phyloP scores from a whole-genome alignment of 371 early-diverging fungal genomes.

The Batrachochytrium dendrobatidis region DNA sequence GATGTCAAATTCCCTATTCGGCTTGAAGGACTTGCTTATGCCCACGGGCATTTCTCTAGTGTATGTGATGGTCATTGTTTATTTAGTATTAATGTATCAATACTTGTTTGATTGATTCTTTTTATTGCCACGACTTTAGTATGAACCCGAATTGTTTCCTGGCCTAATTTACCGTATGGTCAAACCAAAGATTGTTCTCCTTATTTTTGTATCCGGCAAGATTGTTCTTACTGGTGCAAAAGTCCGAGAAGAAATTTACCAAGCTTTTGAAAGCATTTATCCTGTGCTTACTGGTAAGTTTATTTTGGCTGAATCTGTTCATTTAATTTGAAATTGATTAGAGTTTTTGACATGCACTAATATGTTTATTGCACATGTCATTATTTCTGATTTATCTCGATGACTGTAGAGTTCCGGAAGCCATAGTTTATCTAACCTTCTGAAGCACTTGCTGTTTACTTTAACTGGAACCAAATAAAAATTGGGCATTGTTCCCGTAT shows the following conservation, averaged over 20 bases:
- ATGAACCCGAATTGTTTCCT: slow-evolving; percentile 99
- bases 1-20: slow-evolving; percentile 99
- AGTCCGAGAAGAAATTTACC: slow-evolving; percentile 98
- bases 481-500: no score
- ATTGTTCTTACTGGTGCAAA: slow-evolving; percentile 99
- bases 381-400: not conserved
- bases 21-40: slow-evolving; percentile 97
- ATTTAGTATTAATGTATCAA: slow-evolving; percentile 6
- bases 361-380: not conserved
- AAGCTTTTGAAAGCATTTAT: slow-evolving; percentile 99
- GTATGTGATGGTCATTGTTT: slow-evolving; percentile 47
- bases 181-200: slow-evolving; percentile 98
- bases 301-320: not conserved
- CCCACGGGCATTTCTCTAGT: slow-evolving; percentile 96
- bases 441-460: no score
- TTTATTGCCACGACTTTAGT: slow-evolving; percentile 43
- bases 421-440: not conserved
- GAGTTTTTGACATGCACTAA: no score
- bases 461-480: no score
- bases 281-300: slow-evolving; percentile 72
- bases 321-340: no score
- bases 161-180: slow-evolving; percentile 99
- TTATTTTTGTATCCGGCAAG: slow-evolving; percentile 99
- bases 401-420: slow-evolving; percentile 2
- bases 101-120: not conserved